Evolutionary conservation across 345 rosid genomes (phyloP), one percentile per base, ranked within the genome.

Genomic region (Heritiera fomes): DNA sequence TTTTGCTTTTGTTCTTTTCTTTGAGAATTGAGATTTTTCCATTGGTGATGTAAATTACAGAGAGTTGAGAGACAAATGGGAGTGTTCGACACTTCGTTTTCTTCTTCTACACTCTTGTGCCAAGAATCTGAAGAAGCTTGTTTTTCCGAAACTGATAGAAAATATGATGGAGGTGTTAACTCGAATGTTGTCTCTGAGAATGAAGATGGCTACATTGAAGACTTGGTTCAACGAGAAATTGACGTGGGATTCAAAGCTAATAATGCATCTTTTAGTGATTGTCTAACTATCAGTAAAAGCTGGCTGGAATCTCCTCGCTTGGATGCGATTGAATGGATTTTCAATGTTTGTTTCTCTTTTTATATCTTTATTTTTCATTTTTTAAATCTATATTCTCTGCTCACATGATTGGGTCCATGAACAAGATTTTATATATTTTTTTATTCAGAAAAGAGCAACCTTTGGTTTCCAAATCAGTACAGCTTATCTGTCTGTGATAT

Each of bases 241-340:
- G 49, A 76, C 49, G 80, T 80, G 55, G 85, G 80, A 32, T 76
- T 59, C 38, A 69, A 77, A 82, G n/a, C 77, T 41, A 41, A n/a
- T 41, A 41, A n/a, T 23, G 71, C 64, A 34, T 82, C 85, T 41
- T 50, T 38, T 14, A 71, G 38, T 71, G 75, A 83, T 79, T 75
- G 38, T 46, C 58, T 66, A 5, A 15, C 14, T 45, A 15, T 17
- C 40, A 53, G 49, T 69, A 38, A 64, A 28, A 43, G n/a, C 8
- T 86, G 87, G 91, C 49, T 85, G 14, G 65, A 80, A 62, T 84
- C 52, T 41, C 89, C 91, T 47, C 89, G 97, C 46, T 77, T 89
- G 85, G 79, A 11, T 80, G 94, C 96, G 3, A 83, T 94, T 84
- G 85, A 88, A 52, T 94, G 98, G 98, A 91, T 92, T 79, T 81